Evolutionary conservation across 2,329 filamentous ascomycete species (phyloP).

Genomic region (Aspergillus arachidicola): DNA sequence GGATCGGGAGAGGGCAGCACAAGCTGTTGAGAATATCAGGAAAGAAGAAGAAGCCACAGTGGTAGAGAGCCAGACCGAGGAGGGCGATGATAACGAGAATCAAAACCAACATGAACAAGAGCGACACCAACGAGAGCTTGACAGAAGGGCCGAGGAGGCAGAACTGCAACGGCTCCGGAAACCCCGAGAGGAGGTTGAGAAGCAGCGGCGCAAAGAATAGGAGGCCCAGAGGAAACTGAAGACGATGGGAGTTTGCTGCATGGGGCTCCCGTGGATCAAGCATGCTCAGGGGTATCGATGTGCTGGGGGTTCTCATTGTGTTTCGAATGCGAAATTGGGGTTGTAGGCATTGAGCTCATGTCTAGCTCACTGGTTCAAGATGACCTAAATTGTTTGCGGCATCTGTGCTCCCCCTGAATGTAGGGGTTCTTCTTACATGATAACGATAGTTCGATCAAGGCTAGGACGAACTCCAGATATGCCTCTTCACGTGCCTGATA

Average conservation of each 20-base stretch:
- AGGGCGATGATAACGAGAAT: neutral
- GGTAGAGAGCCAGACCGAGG: rapidly evolving
- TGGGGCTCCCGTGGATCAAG: conserved; percentile 65
- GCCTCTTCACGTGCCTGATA: neutral
- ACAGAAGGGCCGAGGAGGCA: conserved; percentile 27
- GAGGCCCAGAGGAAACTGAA: conserved; percentile 52
- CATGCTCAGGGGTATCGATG: conserved; percentile 63
- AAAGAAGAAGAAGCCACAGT: neutral
- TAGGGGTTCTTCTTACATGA: too few relatives aligned
- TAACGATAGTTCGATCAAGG: neutral
- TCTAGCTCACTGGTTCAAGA: neutral
- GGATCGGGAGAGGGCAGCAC: neutral
- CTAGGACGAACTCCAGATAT: neutral
- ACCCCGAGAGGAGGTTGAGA: conserved; percentile 35
- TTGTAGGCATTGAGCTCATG: neutral
- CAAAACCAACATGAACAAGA: neutral
- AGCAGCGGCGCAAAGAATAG: conserved; percentile 43
- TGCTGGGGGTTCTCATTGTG: conserved; percentile 61
- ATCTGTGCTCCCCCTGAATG: too few relatives aligned
- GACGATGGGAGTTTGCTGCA: conserved; percentile 57
- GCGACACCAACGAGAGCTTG: conserved; percentile 18
- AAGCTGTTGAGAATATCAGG: neutral
- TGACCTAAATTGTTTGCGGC: neutral
- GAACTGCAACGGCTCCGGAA: conserved; percentile 40
- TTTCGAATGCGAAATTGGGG: conserved; percentile 39